Base-by-base conservation (phyloP, 2,329 filamentous ascomycete genomes). In the Colletotrichum sidae region DNA sequence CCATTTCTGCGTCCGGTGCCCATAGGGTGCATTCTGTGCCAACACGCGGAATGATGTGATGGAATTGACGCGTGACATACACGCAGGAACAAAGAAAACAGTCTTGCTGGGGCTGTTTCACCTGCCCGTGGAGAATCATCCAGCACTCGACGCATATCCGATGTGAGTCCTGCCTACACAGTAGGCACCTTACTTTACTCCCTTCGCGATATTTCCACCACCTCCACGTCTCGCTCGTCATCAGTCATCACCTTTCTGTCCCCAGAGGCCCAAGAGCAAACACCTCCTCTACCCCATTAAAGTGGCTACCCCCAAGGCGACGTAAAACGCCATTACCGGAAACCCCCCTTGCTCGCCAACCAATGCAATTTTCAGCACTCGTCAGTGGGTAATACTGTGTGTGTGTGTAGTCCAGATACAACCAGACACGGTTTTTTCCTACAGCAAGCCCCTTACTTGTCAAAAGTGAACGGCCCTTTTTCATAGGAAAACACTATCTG, bases 31-130 rank as follows among this genome's bases (percentile, higher is more conserved):
- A 25, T 25, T 25, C 25, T 25, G 25, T 25, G 25, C 25, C 25
- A 25, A 25, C 25, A 25, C 4, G 25, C 25, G 25, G 25, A 25
- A 25, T 25, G 25, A 25, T 25, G 25, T 25, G 25, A 25, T 25
- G 25, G 25, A 25, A 4, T 5, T 25, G 25, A 25, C 25, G 25
- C 25, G 25, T 25, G 25, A 25, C 25, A 25, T 25, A 25, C 52
- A 38, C 54, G 41, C 42, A 46, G 51, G 42, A 60, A 64, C 60
- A 64, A 60, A 64, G 60, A 41, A 61, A 45, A 54, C 33, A 15
- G 38, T 38, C 41, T 33, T 41, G 13, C 11, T 17, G 39, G 25
- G 44, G 33, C 56, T 47, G 55, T 60, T 46, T 60, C 50, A n/a
- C 45, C 37, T 45, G 9, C 37, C 44, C 33, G 35, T 54, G 35